Evolutionary conservation across 2,329 filamentous ascomycete genomes (phyloP), one percentile per base, ranked within the genome.

Genomic region (Paraphoma sp.): DNA sequence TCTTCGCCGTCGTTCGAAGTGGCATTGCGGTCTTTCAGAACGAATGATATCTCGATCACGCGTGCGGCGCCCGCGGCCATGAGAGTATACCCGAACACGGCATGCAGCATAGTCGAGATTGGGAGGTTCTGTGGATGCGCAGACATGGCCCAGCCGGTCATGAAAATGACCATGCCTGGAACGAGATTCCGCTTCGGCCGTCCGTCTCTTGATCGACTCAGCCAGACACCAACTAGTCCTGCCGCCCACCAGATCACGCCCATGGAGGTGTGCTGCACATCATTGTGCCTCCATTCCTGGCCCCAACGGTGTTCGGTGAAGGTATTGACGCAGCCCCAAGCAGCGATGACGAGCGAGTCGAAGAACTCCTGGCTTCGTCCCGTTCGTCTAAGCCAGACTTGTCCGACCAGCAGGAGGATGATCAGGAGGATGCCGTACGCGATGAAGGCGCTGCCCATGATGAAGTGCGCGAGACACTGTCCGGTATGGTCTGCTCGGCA

Each of bases 201-300:
- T 49, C 95, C 94, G 61, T 94, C 88, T 54, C 92, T 87, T 73
- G 89, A 92, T 60, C 87, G 86, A 75, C 92, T 96, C 40, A 99
- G 83, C 95, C 94, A 99, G 50, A 99, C 85, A 42, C 95, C 95
- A 10, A 94, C 85, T 30, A 99, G 81, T 23, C 95, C 95, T 7
- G 95, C 94, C 68, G 88, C 91, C 94, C 94, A 99, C 95, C 95
- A 99, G 49, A 99, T 88, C 60, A 99, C 87, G n/a, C 95, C 95
- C 94, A 99, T 98, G n/a, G 91, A 92, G 0, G 95, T 99, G 77
- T 99, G 95, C 76, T 99, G 94, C 80, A 97, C 87, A 76, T 99
- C 95, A 72, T 97, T 98, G 77, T 86, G 87, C 50, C 90, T 92
- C 95, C 95, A 99, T 0, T 86, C 84, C 1, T 83, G 83, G 52